Conservation (phyloP, 2,329 filamentous ascomycete genomes). For the Alternaria infectoria region DNA sequence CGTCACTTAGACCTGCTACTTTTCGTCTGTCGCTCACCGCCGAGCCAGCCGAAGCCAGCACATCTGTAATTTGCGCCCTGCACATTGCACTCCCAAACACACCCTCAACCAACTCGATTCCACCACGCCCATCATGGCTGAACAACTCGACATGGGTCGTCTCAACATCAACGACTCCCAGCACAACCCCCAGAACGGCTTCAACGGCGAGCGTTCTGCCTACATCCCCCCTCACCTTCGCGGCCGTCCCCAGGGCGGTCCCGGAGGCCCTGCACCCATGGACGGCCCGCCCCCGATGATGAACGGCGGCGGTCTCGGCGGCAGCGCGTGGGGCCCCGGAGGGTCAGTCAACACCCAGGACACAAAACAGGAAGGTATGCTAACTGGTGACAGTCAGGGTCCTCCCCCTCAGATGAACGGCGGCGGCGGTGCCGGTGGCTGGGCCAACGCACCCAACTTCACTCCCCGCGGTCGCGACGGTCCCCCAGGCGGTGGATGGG, state of each 20-base stretch:
- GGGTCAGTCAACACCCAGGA: constrained; percentile 27
- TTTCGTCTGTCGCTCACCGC: constrained; percentile 41
- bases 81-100: constrained; percentile 6
- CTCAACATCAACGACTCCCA: constrained; percentile 72
- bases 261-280: constrained; percentile 49
- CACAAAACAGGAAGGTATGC: constrained; percentile 1
- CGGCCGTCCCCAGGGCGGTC: constrained; percentile 42
- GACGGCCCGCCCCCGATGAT: constrained; percentile 53
- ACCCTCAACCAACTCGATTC: constrained; percentile 7
- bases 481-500: constrained; percentile 47
- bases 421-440: constrained; percentile 66
- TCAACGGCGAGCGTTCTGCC: constrained; percentile 66
- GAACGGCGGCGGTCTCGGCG: constrained; percentile 63
- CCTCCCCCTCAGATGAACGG: constrained; percentile 55
- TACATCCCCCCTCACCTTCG: constrained; percentile 90
- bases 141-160: constrained; percentile 79
- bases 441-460: constrained; percentile 66
- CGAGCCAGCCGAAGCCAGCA: constrained; percentile 35
- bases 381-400: constrained; percentile 37
- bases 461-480: constrained; percentile 54
- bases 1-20: constrained; percentile 34
- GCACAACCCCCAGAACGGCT: constrained; percentile 60
- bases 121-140: constrained; percentile 45
- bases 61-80: constrained; percentile 28
- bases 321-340: constrained; percentile 65